Evolutionary conservation across 1,139 yeast genomes (phyloP).

Genomic region (Geotrichum reessii): DNA sequence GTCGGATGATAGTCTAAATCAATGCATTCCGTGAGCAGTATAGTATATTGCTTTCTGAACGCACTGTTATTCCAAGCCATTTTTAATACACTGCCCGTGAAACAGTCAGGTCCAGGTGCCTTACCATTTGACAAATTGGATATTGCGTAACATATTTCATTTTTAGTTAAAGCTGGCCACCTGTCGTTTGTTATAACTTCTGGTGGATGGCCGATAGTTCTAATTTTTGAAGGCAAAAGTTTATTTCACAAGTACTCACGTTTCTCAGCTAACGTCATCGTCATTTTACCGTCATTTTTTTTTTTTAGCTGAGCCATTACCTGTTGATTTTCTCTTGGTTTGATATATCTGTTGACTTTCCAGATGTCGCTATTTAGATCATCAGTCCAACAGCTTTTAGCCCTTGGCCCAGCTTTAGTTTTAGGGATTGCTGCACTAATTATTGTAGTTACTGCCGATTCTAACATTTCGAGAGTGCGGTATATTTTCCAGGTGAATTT

Average conservation of each 20-base stretch:
- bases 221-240: neutral
- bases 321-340: neutral
- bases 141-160: too few relatives aligned
- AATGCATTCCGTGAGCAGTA: constrained; percentile 4
- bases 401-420: neutral
- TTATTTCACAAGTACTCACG: neutral
- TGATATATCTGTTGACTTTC: neutral
- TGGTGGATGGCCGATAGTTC: neutral
- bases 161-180: too few relatives aligned
- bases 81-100: too few relatives aligned
- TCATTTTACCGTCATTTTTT: neutral
- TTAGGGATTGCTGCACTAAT: neutral
- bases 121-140: too few relatives aligned
- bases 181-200: too few relatives aligned
- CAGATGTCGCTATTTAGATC: neutral
- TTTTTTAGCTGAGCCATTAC: neutral
- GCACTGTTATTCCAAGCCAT: too few relatives aligned
- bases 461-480: neutral
- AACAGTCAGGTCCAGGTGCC: too few relatives aligned
- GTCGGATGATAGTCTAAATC: constrained; percentile 1
- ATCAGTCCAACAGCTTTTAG: neutral
- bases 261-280: neutral
- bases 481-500: too few relatives aligned
- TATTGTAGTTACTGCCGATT: neutral
- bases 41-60: too few relatives aligned